Percentiles rank a stretch among this genome's conserved stretches.
Evolutionary conservation across 192 early-diverging fungal species (phyloP).

Genomic region (Coemansia erecta): DNA sequence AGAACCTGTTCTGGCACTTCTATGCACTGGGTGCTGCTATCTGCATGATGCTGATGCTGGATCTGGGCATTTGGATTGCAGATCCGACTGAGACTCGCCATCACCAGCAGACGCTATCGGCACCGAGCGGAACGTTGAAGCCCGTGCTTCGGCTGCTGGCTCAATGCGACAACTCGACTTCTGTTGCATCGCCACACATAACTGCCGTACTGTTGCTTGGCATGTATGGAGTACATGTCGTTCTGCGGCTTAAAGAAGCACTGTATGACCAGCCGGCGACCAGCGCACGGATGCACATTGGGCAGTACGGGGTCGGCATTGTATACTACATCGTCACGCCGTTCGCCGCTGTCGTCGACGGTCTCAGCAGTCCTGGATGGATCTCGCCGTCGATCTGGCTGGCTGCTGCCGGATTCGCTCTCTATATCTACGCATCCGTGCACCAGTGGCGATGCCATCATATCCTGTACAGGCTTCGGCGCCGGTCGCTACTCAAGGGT

Average conservation of each 20-base stretch:
- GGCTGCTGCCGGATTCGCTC: constrained; percentile 15
- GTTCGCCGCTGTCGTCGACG: constrained; percentile 21
- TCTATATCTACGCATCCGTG: constrained; percentile 59
- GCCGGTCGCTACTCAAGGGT: background rate
- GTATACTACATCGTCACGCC: constrained; percentile 59
- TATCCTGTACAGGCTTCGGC: constrained; percentile 63
- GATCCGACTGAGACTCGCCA: no score
- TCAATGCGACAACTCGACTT: background rate
- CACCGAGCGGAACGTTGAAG: no score
- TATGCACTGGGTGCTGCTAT: constrained; percentile 24
- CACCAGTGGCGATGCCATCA: constrained; percentile 67
- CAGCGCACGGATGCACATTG: constrained; percentile 56
- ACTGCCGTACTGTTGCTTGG: constrained; percentile 6
- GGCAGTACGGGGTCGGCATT: constrained; percentile 64
- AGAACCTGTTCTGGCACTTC: constrained; percentile 40
- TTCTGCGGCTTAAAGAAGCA: constrained; percentile 32
- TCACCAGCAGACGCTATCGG: no score
- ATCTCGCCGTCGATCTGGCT: constrained; percentile 10
- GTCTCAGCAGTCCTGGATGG: constrained; percentile 16
- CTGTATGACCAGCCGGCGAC: constrained; percentile 34
- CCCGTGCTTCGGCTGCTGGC: background rate
- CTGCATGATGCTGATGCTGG: constrained; percentile 17
- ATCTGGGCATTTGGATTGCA: constrained; percentile 5
- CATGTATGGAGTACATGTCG: constrained; percentile 34
- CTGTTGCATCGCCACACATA: background rate